A percentile compares a stretch with the other conserved stretches of the same genome.
Evolutionary conservation across 2,329 filamentous ascomycete species (phyloP).

Genomic region (Ophiostoma sp.): DNA sequence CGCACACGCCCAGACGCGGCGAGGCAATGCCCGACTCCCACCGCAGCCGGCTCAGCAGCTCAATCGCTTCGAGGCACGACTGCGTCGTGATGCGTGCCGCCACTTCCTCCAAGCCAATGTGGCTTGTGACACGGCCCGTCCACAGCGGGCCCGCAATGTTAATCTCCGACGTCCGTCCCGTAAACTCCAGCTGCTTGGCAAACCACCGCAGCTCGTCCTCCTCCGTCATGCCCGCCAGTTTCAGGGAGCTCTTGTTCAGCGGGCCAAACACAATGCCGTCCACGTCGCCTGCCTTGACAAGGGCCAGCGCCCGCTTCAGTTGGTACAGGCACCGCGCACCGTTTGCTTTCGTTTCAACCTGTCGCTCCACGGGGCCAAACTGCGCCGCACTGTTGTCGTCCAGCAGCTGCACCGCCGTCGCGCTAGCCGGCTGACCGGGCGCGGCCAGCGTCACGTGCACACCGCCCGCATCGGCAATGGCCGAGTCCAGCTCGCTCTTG

Average conservation of each 20-base stretch:
- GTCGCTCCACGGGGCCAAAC: not conserved
- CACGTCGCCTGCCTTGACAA: not conserved
- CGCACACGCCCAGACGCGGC: not conserved
- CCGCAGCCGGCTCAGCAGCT: not conserved
- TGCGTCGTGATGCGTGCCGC: not conserved
- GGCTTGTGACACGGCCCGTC: not conserved
- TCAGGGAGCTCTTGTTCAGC: not conserved
- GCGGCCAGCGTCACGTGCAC: not conserved
- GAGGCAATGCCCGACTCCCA: slow-evolving; percentile 1
- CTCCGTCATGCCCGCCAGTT: not conserved
- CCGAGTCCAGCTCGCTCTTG: not conserved
- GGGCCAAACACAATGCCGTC: slow-evolving; percentile 2
- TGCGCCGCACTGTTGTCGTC: not conserved
- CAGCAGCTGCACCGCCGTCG: not conserved
- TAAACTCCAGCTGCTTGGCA: not conserved
- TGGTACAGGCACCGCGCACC: not conserved
- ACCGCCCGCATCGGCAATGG: not conserved
- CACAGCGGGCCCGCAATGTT: not conserved
- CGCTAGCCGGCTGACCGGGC: not conserved
- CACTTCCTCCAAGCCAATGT: not conserved
- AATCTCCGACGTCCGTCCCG: not conserved
- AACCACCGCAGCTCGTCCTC: slow-evolving; percentile 12
- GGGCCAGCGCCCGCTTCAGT: not conserved
- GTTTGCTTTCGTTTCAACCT: not conserved
- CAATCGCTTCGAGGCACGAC: not conserved